Conservation (phyloP, 2,329 filamentous ascomycete species). For the Colletotrichum magnum region DNA sequence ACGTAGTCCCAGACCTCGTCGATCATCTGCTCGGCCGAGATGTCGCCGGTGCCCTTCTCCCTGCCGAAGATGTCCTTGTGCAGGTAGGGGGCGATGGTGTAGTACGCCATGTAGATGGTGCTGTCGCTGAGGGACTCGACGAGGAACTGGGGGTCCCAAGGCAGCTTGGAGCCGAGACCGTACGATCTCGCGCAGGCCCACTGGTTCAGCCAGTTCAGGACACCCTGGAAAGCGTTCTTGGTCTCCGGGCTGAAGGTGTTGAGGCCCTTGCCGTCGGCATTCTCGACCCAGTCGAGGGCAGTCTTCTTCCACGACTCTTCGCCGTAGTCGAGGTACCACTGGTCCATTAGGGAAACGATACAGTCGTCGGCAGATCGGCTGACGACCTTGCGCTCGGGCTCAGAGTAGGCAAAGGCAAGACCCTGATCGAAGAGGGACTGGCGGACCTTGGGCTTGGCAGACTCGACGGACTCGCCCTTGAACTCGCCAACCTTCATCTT, state of each 20-base stretch:
- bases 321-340: slow-evolving; percentile 99
- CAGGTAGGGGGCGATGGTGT: slow-evolving; percentile 75
- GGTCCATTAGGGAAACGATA: slow-evolving; percentile 91
- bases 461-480: slow-evolving; percentile 87
- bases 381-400: slow-evolving; percentile 91
- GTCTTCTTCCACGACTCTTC: slow-evolving; percentile 87
- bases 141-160: slow-evolving; percentile 92
- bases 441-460: slow-evolving; percentile 88
- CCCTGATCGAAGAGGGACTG: slow-evolving; percentile 82
- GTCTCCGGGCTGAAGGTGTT: slow-evolving; percentile 87
- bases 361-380: slow-evolving; percentile 93
- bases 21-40: slow-evolving; percentile 88
- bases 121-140: slow-evolving; percentile 94
- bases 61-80: slow-evolving; percentile 91
- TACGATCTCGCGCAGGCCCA: slow-evolving; percentile 96
- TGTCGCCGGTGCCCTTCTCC: slow-evolving; percentile 75
- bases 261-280: slow-evolving; percentile 75
- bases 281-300: slow-evolving; percentile 80
- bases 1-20: slow-evolving; percentile 98
- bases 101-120: slow-evolving; percentile 92
- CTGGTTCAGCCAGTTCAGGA: slow-evolving; percentile 92
- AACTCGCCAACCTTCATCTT: slow-evolving; percentile 90
- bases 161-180: slow-evolving; percentile 92
- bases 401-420: slow-evolving; percentile 91
- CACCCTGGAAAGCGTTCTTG: slow-evolving; percentile 85